These are phyloP conservation scores for Cercospora sp. DNA, from an alignment of 2,329 filamentous ascomycete species.

Conservation along the genomic window DNA sequence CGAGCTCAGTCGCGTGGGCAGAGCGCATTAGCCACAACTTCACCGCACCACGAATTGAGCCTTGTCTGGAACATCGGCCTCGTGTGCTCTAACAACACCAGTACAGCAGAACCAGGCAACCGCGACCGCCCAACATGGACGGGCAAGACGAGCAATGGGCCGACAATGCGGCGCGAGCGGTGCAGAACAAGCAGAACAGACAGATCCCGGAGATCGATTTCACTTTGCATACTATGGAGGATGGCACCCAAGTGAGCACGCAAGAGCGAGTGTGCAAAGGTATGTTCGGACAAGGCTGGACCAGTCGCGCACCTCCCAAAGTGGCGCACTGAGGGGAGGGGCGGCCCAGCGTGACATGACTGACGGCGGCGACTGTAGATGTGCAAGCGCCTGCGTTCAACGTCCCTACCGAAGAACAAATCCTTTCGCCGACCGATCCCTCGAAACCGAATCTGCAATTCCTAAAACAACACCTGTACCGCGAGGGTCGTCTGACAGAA, in stretches of 20 bases:
- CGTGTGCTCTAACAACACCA: background rate
- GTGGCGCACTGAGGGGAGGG: background rate
- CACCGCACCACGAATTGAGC: constrained; percentile 3
- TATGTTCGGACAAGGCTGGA: constrained; percentile 43
- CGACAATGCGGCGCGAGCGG: constrained; percentile 88
- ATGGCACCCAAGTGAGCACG: constrained; percentile 92
- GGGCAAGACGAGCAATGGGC: constrained; percentile 53
- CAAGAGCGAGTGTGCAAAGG: constrained; percentile 97
- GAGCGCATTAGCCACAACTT: constrained; percentile 21
- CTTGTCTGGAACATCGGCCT: background rate
- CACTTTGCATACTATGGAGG: constrained; percentile 97
- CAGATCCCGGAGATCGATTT: constrained; percentile 98
- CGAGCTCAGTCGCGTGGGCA: constrained; percentile 14
- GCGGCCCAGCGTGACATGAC: constrained; percentile 8
- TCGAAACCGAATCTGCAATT: constrained; percentile 90
- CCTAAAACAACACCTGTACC: constrained; percentile 97
- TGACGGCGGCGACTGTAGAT: constrained; percentile 58
- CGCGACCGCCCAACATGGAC: constrained; percentile 35
- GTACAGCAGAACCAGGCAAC: background rate
- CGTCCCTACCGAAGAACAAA: constrained; percentile 89
- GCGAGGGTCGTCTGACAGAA: constrained; percentile 93
- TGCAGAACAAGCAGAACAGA: constrained; percentile 77
- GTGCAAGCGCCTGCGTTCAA: constrained; percentile 95
- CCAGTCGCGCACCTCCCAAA: background rate
- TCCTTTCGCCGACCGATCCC: constrained; percentile 83